Base-by-base conservation (phyloP, 1,284 basidiomycete genomes). In the Ceratobasidium papillatum region DNA sequence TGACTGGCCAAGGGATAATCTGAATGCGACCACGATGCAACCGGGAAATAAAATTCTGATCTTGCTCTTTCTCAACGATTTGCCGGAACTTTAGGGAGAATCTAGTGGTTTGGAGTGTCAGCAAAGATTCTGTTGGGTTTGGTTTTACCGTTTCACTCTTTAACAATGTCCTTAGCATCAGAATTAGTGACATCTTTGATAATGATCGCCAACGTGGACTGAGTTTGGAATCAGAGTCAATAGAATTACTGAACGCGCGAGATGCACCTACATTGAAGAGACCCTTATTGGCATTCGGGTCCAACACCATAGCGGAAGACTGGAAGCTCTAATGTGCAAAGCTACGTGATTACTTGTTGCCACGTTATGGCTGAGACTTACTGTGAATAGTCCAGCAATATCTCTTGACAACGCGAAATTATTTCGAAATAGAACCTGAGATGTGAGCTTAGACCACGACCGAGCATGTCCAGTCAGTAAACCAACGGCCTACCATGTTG, bases 1-100 rank as follows among this genome's bases (percentile, higher is more conserved):
- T 90, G 34, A 90, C 87, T 0, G 88, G 89, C 89, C 89, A 90
- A 17, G 89, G 88, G 22, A 90, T 84, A 19, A 90, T 90, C 49
- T 83, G 84, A 3, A 90, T 77, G 62, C 84, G 84, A 0, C 89
- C 88, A 0, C 83, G 82, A 76, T 90, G 88, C 8, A 90, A 81
- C 1, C 84, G 84, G 14, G 87, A 86, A 71, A 90, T 88, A 79
- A 90, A 90, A 76, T 90, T 90, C 0, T 86, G 82, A 38, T 84
- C 87, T 79, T 89, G 87, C 72, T 90, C 88, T 0, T 87, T 83
- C 75, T 86, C 83, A 1, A 90, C 88, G 27, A 90, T 89, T 75
- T 83, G 81, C 78, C 86, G 82, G 75, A 89, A 88, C 76, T 89
- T 89, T 7, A 84, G 79, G 7, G 81, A 82, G 77, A 88, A 90